Conservation (phyloP, 2,329 filamentous ascomycete genomes). For the Penicillium sp. region DNA sequence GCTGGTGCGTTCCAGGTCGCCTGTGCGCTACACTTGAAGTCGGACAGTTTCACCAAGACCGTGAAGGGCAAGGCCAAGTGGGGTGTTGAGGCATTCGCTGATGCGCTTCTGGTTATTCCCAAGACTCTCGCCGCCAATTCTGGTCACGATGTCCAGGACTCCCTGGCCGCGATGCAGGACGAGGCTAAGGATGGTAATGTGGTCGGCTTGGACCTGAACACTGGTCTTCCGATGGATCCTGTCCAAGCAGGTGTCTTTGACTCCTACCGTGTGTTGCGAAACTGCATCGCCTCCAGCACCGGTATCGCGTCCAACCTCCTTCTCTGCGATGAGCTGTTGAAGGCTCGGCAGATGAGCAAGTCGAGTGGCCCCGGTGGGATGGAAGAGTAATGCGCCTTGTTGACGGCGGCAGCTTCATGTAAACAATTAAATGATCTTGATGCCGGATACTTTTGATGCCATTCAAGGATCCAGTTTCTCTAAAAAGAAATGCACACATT, state of each 20-base stretch:
- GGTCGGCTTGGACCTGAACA: constrained; percentile 82
- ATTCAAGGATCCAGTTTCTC: constrained; percentile 16
- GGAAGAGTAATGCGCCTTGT: constrained; percentile 41
- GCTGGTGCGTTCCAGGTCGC: constrained; percentile 96
- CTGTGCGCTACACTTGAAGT: constrained; percentile 82
- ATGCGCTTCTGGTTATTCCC: constrained; percentile 91
- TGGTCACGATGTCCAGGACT: constrained; percentile 95
- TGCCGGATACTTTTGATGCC: constrained; percentile 17
- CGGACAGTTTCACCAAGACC: constrained; percentile 81
- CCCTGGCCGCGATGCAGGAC: constrained; percentile 82
- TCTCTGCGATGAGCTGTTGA: constrained; percentile 94
- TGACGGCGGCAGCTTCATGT: constrained; percentile 27
- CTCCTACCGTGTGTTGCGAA: constrained; percentile 91
- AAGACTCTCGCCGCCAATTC: constrained; percentile 97
- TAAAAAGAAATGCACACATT: constrained; percentile 24
- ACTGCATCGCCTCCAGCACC: constrained; percentile 89
- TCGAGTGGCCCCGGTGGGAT: constrained; percentile 45
- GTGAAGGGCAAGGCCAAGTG: constrained; percentile 98
- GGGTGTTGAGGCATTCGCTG: constrained; percentile 91
- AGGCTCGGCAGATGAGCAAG: constrained; percentile 88
- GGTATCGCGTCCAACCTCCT: constrained; percentile 95
- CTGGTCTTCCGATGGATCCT: constrained; percentile 93
- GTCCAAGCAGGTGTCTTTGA: constrained; percentile 91
- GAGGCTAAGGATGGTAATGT: constrained; percentile 80
- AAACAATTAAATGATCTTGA: constrained; percentile 26